Base-by-base conservation (phyloP, 2,329 filamentous ascomycete species). In the Botrytis hyacinthi region DNA sequence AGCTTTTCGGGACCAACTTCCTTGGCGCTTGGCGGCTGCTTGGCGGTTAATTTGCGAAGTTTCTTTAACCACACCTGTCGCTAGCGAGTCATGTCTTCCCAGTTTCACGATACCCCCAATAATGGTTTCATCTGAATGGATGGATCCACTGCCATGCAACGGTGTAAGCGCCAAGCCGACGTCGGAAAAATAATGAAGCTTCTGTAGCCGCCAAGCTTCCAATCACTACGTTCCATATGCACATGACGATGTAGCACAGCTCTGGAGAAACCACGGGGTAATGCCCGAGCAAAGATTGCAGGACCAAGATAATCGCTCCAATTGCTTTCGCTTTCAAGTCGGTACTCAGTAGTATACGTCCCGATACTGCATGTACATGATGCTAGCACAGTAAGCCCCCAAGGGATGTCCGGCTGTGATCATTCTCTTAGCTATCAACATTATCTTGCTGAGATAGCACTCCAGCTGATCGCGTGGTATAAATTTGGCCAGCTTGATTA, bases 1-100 rank as follows among this genome's bases (percentile, higher is more conserved):
- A 29, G 46, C 32, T 68, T 22, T 29, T 32, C 5, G 12, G 9
- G 35, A 26, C 26, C 37, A 62, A 12, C 37, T 42, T 9, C 12
- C 61, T 66, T 66, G 62, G 62, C 29, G 29, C 62, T 66, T 48
- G 44, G 62, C 62, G 37, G 12, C 44, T 46, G 18, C 42, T 65
- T 46, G 42, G 42, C 62, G 26, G 22, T 26, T 26, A 65, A 44
- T n/a, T 32, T 22, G 7, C 59, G 6, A 65, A 54, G 14, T 54
- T 54, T 67, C 46, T 68, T 40, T 14, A 40, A 67, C 35, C 46
- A 22, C 65, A 14, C 29, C 20, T 42, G 4, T 40, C 35, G 14
- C 22, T 4, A 29, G 42, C 42, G 42, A 44, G 42, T 44, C 42
- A 44, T 40, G 18, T 1, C 32, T 29, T 22, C 7, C 16, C 29